Base-by-base conservation (phyloP, 176 grass and related monocot species). In the Carex littledalei region DNA sequence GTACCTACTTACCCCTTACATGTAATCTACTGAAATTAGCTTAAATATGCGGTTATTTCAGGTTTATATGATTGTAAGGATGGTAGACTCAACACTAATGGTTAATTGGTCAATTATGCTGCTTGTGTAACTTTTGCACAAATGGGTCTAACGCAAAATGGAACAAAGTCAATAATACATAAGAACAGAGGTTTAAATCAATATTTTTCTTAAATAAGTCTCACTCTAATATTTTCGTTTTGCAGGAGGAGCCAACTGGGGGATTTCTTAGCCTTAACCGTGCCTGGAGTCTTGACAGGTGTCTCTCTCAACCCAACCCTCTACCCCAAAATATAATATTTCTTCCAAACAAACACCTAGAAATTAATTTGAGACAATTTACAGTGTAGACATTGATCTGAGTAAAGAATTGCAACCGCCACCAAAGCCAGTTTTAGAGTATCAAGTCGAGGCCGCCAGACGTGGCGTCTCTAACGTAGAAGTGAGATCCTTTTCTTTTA, bases 201-300 rank as follows among this genome's bases (percentile, higher is more conserved):
- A 50, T 75, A 49, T 13, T 13, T 16, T 34, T 63, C 34, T 57
- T 39, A 5, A 37, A 11, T 3, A 39, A 67, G 10, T 53, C 63
- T 34, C 6, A 62, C 43, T 21, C 17, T 73, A 74, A 2, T 54
- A 34, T 86, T 54, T 88, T 69, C 47, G 75, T 84, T 83, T 66
- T 35, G 18, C 88, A 93, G 93, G 71, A 98, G 66, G 92, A 91
- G 5, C 20, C 71, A 55, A 87, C 41, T 45, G 89, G 84, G 24
- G 93, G 96, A 6, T 95, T 95, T 85, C 87, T 99, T 77, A 99
- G 96, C 87, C 84, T 99, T 60, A 94, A 92, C 85, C 93, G 93
- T 55, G 88, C 93, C 50, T 86, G 90, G 93, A 92, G 62, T 56
- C 93, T 99, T 68, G 91, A 95, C 91, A 92, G 91, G 96, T 95